phyloP scores from a whole-genome alignment of 768 basidiomycete genomes.

The Lentinus tigrinus region DNA sequence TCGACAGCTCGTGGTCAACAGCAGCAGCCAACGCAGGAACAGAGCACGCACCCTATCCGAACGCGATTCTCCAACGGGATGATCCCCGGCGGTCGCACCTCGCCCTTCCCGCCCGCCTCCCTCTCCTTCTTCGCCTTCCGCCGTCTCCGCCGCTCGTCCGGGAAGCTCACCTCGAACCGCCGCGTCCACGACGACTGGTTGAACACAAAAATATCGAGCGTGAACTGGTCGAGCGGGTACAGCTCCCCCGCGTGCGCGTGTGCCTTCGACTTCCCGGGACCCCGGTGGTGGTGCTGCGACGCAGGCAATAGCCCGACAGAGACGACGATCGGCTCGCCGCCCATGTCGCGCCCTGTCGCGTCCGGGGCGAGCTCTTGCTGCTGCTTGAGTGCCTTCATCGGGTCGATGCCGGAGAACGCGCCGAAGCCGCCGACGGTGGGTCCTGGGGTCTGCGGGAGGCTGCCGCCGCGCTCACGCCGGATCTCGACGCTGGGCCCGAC shows the following conservation, averaged over 20 bases:
- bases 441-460: slow-evolving; percentile 51
- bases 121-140: slow-evolving; percentile 33
- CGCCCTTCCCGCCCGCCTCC: slow-evolving; percentile 27
- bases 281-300: slow-evolving; percentile 13
- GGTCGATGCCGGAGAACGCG: slow-evolving; percentile 21
- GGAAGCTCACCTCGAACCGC: slow-evolving; percentile 73
- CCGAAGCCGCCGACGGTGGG: slow-evolving; percentile 42
- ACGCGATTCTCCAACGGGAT: slow-evolving; percentile 77
- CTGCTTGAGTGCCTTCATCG: slow-evolving; percentile 38
- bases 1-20: neutral
- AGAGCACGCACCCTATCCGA: slow-evolving; percentile 67
- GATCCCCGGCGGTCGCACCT: slow-evolving; percentile 52
- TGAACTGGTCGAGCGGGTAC: slow-evolving; percentile 73
- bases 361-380: slow-evolving; percentile 27
- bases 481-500: slow-evolving; percentile 66
- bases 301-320: slow-evolving; percentile 55
- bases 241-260: slow-evolving; percentile 38
- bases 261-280: slow-evolving; percentile 28
- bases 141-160: slow-evolving; percentile 48
- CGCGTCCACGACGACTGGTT: slow-evolving; percentile 77
- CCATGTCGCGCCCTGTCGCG: slow-evolving; percentile 7
- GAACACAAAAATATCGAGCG: slow-evolving; percentile 84
- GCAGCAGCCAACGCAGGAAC: neutral
- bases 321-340: slow-evolving; percentile 64
- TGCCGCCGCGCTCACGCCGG: slow-evolving; percentile 53